phyloP scores from a whole-genome alignment of 495 filamentous ascomycete genomes.

The Aspergillus asperescens region DNA sequence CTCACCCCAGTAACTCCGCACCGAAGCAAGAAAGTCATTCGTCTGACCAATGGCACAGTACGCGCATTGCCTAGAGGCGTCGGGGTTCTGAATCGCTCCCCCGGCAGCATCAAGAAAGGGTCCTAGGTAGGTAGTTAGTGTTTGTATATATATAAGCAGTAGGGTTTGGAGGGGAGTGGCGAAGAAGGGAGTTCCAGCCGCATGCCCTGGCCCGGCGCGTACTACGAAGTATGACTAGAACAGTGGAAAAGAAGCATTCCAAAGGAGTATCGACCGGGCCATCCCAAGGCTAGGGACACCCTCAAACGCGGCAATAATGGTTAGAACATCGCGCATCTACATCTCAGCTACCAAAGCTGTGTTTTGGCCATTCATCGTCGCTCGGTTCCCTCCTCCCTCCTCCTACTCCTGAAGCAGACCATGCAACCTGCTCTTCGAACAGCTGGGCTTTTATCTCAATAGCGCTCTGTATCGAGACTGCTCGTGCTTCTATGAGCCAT shows the following conservation, averaged over 20 bases:
- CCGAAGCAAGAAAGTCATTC: constrained; percentile 52
- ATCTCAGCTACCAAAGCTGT: not conserved
- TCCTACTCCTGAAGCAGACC: not conserved
- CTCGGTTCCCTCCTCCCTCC: not conserved
- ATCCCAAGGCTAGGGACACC: not conserved
- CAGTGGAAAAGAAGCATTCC: not conserved
- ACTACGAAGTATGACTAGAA: no score
- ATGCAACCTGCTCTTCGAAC: not conserved
- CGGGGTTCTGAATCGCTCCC: constrained; percentile 51
- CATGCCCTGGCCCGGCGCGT: no score
- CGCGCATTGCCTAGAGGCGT: constrained; percentile 51
- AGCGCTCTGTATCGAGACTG: not conserved
- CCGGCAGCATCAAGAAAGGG: constrained; percentile 42
- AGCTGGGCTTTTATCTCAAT: not conserved
- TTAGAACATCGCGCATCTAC: not conserved
- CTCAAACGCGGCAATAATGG: not conserved
- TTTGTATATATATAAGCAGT: no score
- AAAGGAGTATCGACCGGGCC: not conserved
- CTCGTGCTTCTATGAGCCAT: not conserved
- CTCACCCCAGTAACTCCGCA: constrained; percentile 50
- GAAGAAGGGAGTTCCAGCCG: constrained; percentile 86
- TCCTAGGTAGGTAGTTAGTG: constrained; percentile 53
- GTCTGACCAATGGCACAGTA: constrained; percentile 58
- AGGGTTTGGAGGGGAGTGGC: no score
- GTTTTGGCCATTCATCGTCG: not conserved